Evolutionary conservation across 805 yeast genomes (phyloP).

Genomic region (Spathaspora sp.): DNA sequence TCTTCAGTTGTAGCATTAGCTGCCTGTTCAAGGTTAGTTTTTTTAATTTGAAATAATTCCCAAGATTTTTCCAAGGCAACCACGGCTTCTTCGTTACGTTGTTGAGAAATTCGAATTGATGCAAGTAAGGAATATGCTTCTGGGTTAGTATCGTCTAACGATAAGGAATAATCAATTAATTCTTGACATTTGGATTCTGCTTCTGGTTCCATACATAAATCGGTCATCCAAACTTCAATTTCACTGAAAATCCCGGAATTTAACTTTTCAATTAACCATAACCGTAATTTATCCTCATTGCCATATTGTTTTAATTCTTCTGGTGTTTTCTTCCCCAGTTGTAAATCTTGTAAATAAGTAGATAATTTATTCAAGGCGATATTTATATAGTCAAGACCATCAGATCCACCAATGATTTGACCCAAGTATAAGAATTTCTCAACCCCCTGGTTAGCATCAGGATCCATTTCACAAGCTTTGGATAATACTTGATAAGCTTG

Average conservation of each 20-base stretch:
- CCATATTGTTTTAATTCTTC: constrained; percentile 23
- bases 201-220: constrained; percentile 86
- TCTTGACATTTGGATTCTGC: constrained; percentile 82
- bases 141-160: constrained; percentile 59
- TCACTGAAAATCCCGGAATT: constrained; percentile 78
- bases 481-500: constrained; percentile 64
- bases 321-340: constrained; percentile 16
- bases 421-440: constrained; percentile 90
- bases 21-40: constrained; percentile 43
- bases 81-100: constrained; percentile 65
- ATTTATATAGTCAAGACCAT: constrained; percentile 62
- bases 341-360: constrained; percentile 23
- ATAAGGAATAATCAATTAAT: constrained; percentile 60
- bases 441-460: constrained; percentile 58
- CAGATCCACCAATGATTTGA: constrained; percentile 80
- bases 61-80: constrained; percentile 67
- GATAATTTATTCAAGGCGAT: constrained; percentile 56
- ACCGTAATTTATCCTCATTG: constrained; percentile 26
- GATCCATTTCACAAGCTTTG: constrained; percentile 65
- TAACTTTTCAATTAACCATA: constrained; percentile 45
- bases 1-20: constrained; percentile 17
- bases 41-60: constrained; percentile 58
- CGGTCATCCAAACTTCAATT: constrained; percentile 97
- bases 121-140: constrained; percentile 82
- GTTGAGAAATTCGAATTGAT: constrained; percentile 87